These are phyloP conservation scores for Trypanosomatidae sp. DNA, from an alignment of 208 protist genomes.

Conservation along the genomic window DNA sequence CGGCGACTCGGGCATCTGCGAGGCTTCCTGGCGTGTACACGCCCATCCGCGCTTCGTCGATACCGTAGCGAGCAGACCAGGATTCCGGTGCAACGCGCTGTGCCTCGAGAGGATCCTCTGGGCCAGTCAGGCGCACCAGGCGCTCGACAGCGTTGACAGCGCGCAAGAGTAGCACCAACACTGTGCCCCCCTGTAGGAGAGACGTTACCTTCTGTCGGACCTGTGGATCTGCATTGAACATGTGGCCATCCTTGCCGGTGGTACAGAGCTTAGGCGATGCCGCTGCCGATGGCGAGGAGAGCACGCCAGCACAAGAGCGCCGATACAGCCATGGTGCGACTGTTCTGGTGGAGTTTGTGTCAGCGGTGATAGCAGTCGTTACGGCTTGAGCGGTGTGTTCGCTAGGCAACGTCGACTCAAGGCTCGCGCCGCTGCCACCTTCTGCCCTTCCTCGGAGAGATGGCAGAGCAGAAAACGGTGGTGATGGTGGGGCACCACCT, in stretches of 20 bases:
- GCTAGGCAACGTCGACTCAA: not conserved
- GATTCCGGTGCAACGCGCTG: constrained; percentile 38
- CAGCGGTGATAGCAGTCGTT: not conserved
- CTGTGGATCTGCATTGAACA: constrained; percentile 1
- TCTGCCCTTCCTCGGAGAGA: not conserved
- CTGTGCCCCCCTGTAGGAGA: constrained; percentile 59
- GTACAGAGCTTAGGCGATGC: not conserved
- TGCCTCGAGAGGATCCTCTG: constrained; percentile 64
- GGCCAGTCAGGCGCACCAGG: constrained; percentile 59
- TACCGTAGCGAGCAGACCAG: constrained; percentile 62
- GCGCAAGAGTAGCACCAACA: constrained; percentile 54
- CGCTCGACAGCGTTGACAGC: constrained; percentile 59
- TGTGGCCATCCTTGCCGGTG: constrained; percentile 1
- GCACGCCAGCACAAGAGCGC: not conserved
- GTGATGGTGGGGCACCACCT: not conserved
- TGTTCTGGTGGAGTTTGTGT: not conserved
- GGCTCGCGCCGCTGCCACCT: not conserved
- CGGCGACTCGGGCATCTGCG: constrained; percentile 47
- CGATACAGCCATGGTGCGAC: not conserved
- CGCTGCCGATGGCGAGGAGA: not conserved
- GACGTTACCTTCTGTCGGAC: constrained; percentile 37
- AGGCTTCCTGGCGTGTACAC: constrained; percentile 58
- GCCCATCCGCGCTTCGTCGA: constrained; percentile 56
- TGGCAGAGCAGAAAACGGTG: not conserved
- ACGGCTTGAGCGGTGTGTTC: not conserved